These are phyloP conservation scores for Ophiostoma tasmaniense DNA, from an alignment of 2,329 filamentous ascomycete genomes.

Conservation along the genomic window DNA sequence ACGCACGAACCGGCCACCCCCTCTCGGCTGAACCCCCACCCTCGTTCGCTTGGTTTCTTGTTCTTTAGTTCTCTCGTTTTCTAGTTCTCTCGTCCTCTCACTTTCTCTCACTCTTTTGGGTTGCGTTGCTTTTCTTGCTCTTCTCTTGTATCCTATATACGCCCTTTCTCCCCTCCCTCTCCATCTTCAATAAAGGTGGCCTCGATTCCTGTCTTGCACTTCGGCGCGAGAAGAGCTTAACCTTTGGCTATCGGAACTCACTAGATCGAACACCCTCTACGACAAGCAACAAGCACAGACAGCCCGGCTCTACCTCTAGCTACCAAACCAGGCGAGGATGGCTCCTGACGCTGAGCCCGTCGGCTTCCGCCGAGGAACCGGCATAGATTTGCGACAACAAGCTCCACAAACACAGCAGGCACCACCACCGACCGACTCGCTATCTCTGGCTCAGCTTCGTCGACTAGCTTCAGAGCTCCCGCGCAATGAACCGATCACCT, in stretches of 20 bases:
- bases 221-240: neutral
- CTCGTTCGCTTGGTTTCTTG: neutral
- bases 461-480: slow-evolving; percentile 67
- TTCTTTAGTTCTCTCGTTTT: neutral
- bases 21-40: neutral
- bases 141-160: neutral
- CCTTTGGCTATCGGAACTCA: no score
- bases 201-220: neutral
- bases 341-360: neutral
- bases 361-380: neutral
- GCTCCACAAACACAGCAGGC: slow-evolving; percentile 4
- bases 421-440: slow-evolving; percentile 48
- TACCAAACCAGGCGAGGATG: neutral
- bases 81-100: neutral
- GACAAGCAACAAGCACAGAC: neutral
- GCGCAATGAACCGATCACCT: slow-evolving; percentile 59
- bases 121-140: neutral
- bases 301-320: neutral
- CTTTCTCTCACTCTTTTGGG: neutral
- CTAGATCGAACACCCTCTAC: neutral
- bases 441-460: slow-evolving; percentile 65
- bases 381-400: neutral
- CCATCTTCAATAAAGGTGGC: no score
- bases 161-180: neutral
- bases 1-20: slow-evolving; percentile 4